Base-by-base conservation (phyloP, 257 asterid genomes). In the Knoxia roxburghii region DNA sequence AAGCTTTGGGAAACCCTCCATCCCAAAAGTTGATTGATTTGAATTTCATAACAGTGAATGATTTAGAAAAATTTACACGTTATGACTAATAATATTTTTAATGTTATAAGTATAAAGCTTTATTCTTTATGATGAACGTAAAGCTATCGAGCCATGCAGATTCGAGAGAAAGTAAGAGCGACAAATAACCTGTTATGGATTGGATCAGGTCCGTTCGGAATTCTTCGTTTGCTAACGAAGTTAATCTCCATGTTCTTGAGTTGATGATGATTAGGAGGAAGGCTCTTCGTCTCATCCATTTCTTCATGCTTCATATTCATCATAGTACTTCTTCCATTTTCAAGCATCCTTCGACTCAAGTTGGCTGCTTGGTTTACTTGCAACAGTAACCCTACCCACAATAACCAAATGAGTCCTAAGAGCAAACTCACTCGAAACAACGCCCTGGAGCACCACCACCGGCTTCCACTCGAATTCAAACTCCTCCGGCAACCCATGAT, bases 131-230 rank as follows among this genome's bases (percentile, higher is more conserved):
- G n/a, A n/a, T n/a, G n/a, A n/a, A n/a, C n/a, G n/a, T n/a, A n/a
- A n/a, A n/a, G n/a, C n/a, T n/a, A n/a, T n/a, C n/a, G n/a, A n/a
- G n/a, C 6, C 35, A 39, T 20, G 14, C 0, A 66, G 20, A 41
- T 54, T 7, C 32, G 1, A 2, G 5, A 6, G 4, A 12, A 21
- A 48, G 40, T 2, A 23, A 58, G 20, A 17, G 1, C 3, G n/a
- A 33, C 21, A 37, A 21, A 46, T 40, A 10, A 87, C 96, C 97
- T 88, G 89, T 91, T 91, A 70, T 91, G 97, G 55, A 88, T 84
- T 26, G 96, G 97, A 75, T 91, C 96, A 26, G 96, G 88, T 69
- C 96, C 97, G 73, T 91, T 85, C 7, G 97, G 96, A 68, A 91
- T 85, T 71, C 76, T 85, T 75, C 95, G 79, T 78, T 87, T 91